Conservation (phyloP, 164 flowering plant genomes). For the Nymphaea colorata region DNA sequence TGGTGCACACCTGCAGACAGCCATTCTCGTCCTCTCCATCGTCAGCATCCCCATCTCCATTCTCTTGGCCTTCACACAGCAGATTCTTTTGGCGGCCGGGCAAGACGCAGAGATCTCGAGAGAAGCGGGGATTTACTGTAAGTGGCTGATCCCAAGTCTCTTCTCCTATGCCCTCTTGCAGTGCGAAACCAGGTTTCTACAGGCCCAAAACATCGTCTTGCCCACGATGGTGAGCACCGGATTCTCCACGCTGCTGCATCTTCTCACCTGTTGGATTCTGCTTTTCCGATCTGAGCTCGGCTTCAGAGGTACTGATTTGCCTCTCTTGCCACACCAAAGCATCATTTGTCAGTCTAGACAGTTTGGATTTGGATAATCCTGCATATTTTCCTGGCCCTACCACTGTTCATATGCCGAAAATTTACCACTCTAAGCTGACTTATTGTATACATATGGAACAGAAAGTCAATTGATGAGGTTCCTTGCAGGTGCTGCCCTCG, state of each 20-base stretch:
- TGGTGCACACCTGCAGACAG: conserved; percentile 23
- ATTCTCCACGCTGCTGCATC: conserved; percentile 15
- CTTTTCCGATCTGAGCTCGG: conserved; percentile 22
- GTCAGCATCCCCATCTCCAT: conserved; percentile 24
- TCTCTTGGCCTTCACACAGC: conserved; percentile 17
- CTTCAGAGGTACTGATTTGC: conserved; percentile 14
- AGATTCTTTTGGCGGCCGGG: conserved; percentile 14
- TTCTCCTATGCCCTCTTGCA: conserved; percentile 25
- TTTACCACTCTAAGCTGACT: not conserved
- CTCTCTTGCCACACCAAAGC: no score
- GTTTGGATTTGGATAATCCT: no score
- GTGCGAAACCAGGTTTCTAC: conserved; percentile 20
- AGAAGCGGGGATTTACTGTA: conserved; percentile 21
- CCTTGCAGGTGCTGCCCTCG: not conserved
- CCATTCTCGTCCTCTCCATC: conserved; percentile 17
- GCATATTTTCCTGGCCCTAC: no score
- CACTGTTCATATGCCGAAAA: no score
- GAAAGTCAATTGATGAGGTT: no score
- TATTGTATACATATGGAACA: no score
- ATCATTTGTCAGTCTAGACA: no score
- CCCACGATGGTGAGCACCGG: conserved; percentile 32
- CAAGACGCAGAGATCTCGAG: conserved; percentile 22
- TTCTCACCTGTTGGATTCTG: conserved; percentile 24
- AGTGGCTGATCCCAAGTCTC: conserved; percentile 22
- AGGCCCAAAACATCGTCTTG: conserved; percentile 23